Base-by-base conservation (phyloP, 352 stramenopile genomes). In the Phytophthora cactorum region DNA sequence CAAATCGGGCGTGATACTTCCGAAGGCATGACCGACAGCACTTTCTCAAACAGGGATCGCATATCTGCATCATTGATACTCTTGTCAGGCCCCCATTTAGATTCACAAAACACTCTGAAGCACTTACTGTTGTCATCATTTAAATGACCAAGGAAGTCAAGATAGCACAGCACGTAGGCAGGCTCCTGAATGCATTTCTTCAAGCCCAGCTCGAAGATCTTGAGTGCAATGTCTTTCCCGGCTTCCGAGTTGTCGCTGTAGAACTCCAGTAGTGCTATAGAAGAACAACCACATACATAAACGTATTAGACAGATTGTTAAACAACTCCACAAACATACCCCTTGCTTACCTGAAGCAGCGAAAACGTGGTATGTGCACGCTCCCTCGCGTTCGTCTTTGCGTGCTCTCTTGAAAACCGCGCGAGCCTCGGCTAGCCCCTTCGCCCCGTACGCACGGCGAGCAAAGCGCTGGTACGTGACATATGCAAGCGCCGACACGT, bases 41-140 rank as follows among this genome's bases (percentile, higher is more conserved):
- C 87, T 61, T 96, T 95, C 49, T 96, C 89, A 59, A 96, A 96
- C 56, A 95, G 65, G 28, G 88, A 93, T 15, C 89, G 87, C 83
- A 95, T 95, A 62, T 96, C 89, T 96, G 67, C 29, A 68, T 2
- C 45, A 32, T 32, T 14, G 14, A 58, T 4, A 29, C 32, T 46
- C 15, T 17, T n/a, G 36, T 60, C 52, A 70, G 36, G 45, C 4
- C 36, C 7, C 27, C 31, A n/a, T 54, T 44, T 32, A 27, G 39
- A 53, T 3, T 10, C n/a, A 2, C n/a, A 39, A 52, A 22, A 11
- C 10, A 51, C 0, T 17, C 5, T 14, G 7, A 52, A 27, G 11
- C 32, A 83, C 86, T 62, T 75, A 96, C 87, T 96, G 68, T 95
- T 96, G 72, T 96, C 89, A 63, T 96, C 89, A 62, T 96, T 95